Evolutionary conservation across 352 stramenopile genomes (phyloP).

Genomic region (Globisporangium okanoganense): DNA sequence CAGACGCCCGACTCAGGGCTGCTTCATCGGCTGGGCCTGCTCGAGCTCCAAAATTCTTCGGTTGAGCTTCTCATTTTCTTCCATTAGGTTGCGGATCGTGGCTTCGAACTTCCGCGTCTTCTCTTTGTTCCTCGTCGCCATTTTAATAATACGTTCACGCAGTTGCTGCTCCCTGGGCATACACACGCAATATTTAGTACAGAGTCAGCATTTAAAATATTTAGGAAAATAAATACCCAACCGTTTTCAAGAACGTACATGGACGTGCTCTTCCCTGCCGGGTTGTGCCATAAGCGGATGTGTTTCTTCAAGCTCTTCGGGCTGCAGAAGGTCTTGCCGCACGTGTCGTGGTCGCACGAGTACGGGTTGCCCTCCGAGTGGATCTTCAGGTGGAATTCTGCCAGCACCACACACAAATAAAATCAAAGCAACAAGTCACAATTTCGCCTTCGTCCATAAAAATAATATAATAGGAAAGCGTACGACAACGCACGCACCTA

Average conservation of each 20-base stretch:
- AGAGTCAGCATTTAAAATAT: neutral
- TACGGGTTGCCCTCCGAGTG: constrained; percentile 79
- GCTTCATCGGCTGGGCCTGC: constrained; percentile 15
- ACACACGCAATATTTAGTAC: neutral
- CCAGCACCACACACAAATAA: neutral
- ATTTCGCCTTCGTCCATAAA: no score
- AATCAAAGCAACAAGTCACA: no score
- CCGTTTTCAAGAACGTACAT: constrained; percentile 29
- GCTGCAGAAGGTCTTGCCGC: constrained; percentile 82
- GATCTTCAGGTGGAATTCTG: constrained; percentile 84
- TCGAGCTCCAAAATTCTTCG: constrained; percentile 63
- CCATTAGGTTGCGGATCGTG: constrained; percentile 74
- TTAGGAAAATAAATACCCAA: neutral
- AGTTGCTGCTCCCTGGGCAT: constrained; percentile 60
- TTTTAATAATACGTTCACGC: constrained; percentile 82
- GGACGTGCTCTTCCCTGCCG: constrained; percentile 75
- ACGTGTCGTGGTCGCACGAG: constrained; percentile 73
- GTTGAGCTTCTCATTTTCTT: constrained; percentile 73
- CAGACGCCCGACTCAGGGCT: neutral
- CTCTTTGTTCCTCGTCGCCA: constrained; percentile 80
- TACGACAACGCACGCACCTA: constrained; percentile 23
- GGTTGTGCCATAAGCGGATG: constrained; percentile 79
- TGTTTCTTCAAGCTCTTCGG: constrained; percentile 85
- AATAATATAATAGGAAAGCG: no score
- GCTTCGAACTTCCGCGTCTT: constrained; percentile 79